phyloP scores from a whole-genome alignment of 2,329 filamentous ascomycete species.

The Beauveria bassiana region DNA sequence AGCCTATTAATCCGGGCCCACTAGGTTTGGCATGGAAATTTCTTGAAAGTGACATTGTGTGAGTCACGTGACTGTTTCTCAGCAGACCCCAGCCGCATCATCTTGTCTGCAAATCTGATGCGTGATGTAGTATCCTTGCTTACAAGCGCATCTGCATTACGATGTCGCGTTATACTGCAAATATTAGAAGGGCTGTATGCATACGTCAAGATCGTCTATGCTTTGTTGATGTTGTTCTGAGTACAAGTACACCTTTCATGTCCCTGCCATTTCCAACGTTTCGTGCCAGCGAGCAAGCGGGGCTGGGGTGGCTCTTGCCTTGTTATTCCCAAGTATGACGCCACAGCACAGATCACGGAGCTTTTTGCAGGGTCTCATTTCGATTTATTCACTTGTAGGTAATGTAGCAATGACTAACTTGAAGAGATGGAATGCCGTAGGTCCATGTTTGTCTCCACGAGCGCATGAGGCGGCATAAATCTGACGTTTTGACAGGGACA shows the following conservation, averaged over 20 bases:
- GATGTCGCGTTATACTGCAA: too few species aligned
- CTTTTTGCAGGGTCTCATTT: neutral
- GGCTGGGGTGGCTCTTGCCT: neutral
- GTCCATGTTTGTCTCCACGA: neutral
- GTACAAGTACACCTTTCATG: too few species aligned
- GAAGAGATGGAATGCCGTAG: neutral
- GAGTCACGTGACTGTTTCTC: conserved; percentile 16
- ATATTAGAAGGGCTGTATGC: too few species aligned
- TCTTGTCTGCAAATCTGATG: neutral
- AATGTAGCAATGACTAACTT: neutral
- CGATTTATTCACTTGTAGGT: neutral
- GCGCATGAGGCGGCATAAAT: neutral
- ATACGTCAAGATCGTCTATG: too few species aligned
- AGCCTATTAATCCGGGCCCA: conserved; percentile 21
- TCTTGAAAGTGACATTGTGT: neutral
- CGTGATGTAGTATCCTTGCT: too few species aligned
- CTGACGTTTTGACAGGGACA: too few species aligned
- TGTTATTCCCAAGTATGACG: neutral
- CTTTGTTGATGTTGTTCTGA: too few species aligned
- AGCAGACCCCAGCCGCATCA: neutral
- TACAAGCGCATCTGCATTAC: too few species aligned
- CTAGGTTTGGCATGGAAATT: conserved; percentile 13
- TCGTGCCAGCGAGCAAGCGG: neutral
- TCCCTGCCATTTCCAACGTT: too few species aligned
- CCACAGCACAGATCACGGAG: neutral